Conservation (phyloP, 495 filamentous ascomycete genomes). For the Penicillium lividum region DNA sequence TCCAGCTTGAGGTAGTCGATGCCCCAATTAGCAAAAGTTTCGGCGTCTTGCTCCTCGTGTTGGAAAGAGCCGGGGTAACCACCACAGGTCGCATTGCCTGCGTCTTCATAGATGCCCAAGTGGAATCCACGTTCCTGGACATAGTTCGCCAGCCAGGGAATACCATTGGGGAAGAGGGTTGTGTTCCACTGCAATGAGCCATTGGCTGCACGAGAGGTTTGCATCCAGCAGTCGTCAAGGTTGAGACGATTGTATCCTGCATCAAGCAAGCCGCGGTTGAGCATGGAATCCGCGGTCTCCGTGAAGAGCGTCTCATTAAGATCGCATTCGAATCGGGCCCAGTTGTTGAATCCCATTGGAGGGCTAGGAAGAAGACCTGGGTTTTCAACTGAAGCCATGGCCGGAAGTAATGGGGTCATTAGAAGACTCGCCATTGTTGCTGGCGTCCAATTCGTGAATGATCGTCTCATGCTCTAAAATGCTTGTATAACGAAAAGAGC, state of each 20-base stretch:
- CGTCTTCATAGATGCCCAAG: conserved; percentile 44
- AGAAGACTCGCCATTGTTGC: conserved; percentile 19
- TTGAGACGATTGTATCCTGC: conserved; percentile 46
- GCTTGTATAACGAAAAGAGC: not conserved
- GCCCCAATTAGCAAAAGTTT: conserved; percentile 42
- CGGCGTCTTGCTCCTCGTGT: conserved; percentile 38
- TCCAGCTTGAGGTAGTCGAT: conserved; percentile 48
- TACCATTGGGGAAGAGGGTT: conserved; percentile 38
- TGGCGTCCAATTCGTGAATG: conserved; percentile 5
- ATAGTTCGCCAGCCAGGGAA: conserved; percentile 42
- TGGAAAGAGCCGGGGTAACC: conserved; percentile 40
- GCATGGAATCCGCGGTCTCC: conserved; percentile 40
- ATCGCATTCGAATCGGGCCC: conserved; percentile 44
- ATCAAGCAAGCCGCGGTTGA: conserved; percentile 34
- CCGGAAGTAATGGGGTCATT: conserved; percentile 17
- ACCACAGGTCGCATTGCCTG: conserved; percentile 44
- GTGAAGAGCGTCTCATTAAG: conserved; percentile 47
- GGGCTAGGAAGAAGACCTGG: conserved; percentile 33
- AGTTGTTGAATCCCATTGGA: conserved; percentile 50
- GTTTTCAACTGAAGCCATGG: conserved; percentile 22
- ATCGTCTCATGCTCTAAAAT: conserved; percentile 11
- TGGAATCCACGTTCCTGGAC: conserved; percentile 34
- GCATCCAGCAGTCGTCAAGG: conserved; percentile 48
- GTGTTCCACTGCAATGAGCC: conserved; percentile 40
- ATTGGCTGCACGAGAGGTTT: conserved; percentile 26